phyloP scores from a whole-genome alignment of 164 flowering plant genomes.

The Vitis vinifera region DNA sequence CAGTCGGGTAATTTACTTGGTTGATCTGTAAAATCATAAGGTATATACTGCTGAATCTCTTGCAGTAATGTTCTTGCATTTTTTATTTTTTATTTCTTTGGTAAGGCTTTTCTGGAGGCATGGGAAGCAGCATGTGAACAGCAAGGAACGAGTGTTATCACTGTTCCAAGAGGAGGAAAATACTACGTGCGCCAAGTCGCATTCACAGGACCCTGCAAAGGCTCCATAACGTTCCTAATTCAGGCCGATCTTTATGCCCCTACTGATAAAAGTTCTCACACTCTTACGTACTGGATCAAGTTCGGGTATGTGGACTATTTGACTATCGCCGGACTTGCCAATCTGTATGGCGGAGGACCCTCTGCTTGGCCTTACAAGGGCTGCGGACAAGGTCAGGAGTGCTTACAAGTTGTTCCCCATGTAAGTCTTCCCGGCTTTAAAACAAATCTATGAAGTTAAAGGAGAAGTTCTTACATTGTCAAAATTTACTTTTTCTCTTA shows the following conservation, averaged over 20 bases:
- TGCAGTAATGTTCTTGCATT: background rate
- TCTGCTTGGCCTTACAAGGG: constrained; percentile 28
- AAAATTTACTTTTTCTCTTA: too few species aligned
- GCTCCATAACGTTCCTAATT: background rate
- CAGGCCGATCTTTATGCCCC: constrained; percentile 15
- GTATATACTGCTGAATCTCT: too few species aligned
- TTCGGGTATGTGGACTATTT: constrained; percentile 19
- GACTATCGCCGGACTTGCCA: constrained; percentile 24
- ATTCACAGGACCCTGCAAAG: constrained; percentile 23
- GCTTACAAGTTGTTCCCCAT: constrained; percentile 20
- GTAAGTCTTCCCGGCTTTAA: constrained; percentile 11
- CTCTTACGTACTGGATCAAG: constrained; percentile 17
- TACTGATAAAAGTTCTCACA: background rate
- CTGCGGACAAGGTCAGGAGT: constrained; percentile 15
- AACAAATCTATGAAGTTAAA: too few species aligned
- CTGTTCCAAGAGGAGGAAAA: constrained; percentile 19
- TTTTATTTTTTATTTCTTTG: background rate
- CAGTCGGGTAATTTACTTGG: constrained; percentile 3
- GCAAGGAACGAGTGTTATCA: background rate
- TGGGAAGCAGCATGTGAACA: constrained; percentile 32
- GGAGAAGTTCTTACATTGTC: too few species aligned
- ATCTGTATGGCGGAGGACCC: constrained; percentile 37
- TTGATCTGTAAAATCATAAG: too few species aligned
- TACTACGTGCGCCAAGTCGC: background rate
- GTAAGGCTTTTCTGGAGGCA: constrained; percentile 19